Conservation (phyloP, 768 basidiomycete species). For the Boletus tomentosulus region DNA sequence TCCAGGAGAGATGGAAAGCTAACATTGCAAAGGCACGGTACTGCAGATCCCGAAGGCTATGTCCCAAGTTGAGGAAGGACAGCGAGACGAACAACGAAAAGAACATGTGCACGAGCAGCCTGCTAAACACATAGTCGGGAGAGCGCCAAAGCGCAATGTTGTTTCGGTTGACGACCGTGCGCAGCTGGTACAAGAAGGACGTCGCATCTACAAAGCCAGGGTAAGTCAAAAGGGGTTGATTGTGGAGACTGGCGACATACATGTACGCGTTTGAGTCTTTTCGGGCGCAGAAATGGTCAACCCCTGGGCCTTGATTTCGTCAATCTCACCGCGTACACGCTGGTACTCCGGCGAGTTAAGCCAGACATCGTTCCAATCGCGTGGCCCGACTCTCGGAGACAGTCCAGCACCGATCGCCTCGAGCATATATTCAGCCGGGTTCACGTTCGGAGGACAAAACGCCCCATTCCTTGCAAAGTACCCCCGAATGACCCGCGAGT, state of each 20-base stretch:
- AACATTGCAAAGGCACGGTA: conserved; percentile 80
- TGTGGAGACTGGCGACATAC: conserved; percentile 29
- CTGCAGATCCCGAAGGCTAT: conserved; percentile 62
- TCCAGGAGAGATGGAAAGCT: conserved; percentile 19
- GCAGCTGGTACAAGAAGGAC: conserved; percentile 69
- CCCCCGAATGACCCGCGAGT: conserved; percentile 60
- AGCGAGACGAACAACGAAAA: conserved; percentile 70
- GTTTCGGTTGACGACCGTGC: conserved; percentile 61
- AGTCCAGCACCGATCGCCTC: conserved; percentile 87
- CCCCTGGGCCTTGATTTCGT: conserved; percentile 43
- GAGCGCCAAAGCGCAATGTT: conserved; percentile 75
- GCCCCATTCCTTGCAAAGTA: conserved; percentile 78
- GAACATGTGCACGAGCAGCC: conserved; percentile 71
- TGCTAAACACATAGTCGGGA: conserved; percentile 81
- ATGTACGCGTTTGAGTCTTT: conserved; percentile 42
- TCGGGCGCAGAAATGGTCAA: conserved; percentile 40
- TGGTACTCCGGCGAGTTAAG: conserved; percentile 60
- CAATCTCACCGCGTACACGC: conserved; percentile 41
- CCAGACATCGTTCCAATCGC: conserved; percentile 90
- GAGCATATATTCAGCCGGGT: conserved; percentile 78
- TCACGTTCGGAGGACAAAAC: conserved; percentile 67
- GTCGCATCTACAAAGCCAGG: conserved; percentile 56
- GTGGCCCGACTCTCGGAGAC: conserved; percentile 63
- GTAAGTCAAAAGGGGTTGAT: background rate
- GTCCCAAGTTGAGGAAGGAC: conserved; percentile 73